Base-by-base conservation (phyloP, 2,329 filamentous ascomycete species). In the Paecilomyces formosus region DNA sequence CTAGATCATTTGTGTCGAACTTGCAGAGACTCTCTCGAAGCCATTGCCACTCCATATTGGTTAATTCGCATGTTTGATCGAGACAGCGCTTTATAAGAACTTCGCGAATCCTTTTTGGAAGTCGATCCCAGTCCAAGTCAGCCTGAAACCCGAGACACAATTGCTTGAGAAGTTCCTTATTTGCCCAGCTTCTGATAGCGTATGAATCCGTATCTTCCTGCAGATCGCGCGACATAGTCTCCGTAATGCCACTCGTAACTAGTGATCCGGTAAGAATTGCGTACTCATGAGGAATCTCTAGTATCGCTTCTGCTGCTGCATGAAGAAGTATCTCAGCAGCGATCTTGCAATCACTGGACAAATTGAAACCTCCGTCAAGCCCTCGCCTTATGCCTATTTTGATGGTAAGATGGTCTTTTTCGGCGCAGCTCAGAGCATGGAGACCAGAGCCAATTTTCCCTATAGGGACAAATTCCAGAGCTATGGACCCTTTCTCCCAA, bases 51-150 rank as follows among this genome's bases (percentile, higher is more conserved):
- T 79, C 71, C 2, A 63, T 68, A 12, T 74, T 73, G 0, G 75
- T 73, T n/a, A 81, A 67, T 22, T 68, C 64, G 53, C 71, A 74
- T 8, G 72, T 68, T 28, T 74, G 70, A 6, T 79, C 79, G 21
- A 77, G 65, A 59, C 78, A 81, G 57, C 80, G 74, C 54, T 72
- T 68, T 2, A 83, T 66, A 21, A 83, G 69, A 6, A 78, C 65
- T n/a, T 70, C 67, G 52, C 81, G 73, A 57, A 82, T 75, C 7
- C 76, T 70, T 15, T 73, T 65, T 2, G 81, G 79, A 11, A 83
- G 67, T 24, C 65, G 69, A 39, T 83, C 81, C 81, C 81, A 84
- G 30, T 81, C 72, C 9, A 73, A 74, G 56, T 83, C 80, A 54
- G 73, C 74, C 49, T 82, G 74, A 30, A 81, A 74, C 0, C 80